Percentiles rank a stretch among this genome's conserved stretches.
Conservation (phyloP, 2,329 filamentous ascomycete species). For the Sclerotinia sclerotiorum region DNA sequence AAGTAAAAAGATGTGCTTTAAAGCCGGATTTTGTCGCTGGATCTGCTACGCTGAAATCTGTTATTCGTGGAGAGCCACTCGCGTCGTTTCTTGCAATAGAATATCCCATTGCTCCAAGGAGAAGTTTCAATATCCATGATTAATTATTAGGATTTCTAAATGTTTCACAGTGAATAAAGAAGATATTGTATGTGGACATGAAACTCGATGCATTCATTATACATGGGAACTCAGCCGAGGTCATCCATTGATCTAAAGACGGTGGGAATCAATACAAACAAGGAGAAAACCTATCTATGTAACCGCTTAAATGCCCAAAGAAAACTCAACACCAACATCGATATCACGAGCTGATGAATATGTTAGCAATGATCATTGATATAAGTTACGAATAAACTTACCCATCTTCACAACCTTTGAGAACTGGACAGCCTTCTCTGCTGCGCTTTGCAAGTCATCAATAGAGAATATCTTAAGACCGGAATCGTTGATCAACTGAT, state of each 20-base stretch:
- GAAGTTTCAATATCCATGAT: neutral
- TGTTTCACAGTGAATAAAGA: neutral
- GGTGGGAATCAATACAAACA: constrained; percentile 40
- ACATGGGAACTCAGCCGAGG: constrained; percentile 35
- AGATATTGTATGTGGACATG: constrained; percentile 18
- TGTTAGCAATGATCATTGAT: constrained; percentile 34
- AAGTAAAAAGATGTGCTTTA: neutral
- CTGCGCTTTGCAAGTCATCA: constrained; percentile 93
- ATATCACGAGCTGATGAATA: constrained; percentile 74
- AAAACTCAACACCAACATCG: constrained; percentile 95
- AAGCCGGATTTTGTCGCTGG: neutral
- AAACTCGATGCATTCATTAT: constrained; percentile 38
- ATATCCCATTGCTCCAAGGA: neutral
- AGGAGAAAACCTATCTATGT: constrained; percentile 30
- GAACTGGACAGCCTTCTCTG: constrained; percentile 98
- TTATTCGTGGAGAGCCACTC: neutral
- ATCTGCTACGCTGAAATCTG: no score
- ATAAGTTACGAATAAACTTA: constrained; percentile 48
- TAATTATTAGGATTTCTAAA: neutral
- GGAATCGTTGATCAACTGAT: constrained; percentile 91
- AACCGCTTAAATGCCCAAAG: constrained; percentile 73
- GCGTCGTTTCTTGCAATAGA: neutral
- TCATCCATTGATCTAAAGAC: constrained; percentile 31
- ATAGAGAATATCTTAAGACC: constrained; percentile 99
- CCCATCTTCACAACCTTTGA: constrained; percentile 99